These are phyloP conservation scores for Colletotrichum aenigma DNA, from an alignment of 2,329 filamentous ascomycete species.

Conservation along the genomic window DNA sequence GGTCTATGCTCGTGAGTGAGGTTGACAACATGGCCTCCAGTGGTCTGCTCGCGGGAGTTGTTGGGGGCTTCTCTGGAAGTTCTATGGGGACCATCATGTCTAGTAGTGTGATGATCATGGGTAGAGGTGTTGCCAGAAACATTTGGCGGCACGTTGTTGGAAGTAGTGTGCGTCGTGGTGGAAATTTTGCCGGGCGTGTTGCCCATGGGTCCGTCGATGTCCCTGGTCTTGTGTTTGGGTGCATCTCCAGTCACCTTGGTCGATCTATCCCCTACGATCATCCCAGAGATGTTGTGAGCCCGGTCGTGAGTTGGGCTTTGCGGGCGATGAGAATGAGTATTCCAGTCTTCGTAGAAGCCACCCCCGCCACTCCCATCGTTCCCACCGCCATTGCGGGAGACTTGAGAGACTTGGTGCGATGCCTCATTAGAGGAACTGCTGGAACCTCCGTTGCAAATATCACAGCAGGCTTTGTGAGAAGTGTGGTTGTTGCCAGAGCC, in stretches of 20 bases:
- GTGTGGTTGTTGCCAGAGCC: not conserved
- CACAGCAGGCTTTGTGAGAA: not conserved
- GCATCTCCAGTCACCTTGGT: not conserved
- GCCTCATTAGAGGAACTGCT: not conserved
- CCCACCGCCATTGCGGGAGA: accelerated
- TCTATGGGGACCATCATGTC: not conserved
- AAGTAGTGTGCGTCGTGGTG: not conserved
- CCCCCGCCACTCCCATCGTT: not conserved
- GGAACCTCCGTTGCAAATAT: not conserved
- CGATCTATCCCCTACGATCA: not conserved
- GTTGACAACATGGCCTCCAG: not conserved
- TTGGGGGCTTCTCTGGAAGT: not conserved
- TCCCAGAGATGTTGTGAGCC: not conserved
- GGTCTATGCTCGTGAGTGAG: not conserved
- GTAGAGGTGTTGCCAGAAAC: not conserved
- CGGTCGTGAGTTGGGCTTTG: not conserved
- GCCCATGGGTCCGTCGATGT: not conserved
- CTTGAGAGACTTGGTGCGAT: not conserved
- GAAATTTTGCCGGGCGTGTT: not conserved
- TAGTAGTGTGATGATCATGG: not conserved
- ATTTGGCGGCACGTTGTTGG: not conserved
- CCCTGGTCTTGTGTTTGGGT: not conserved
- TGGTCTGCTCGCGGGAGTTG: not conserved
- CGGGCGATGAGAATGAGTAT: not conserved
- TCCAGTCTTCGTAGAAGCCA: not conserved